Base-by-base conservation (phyloP, 108 stramenopile species). In the Nitzschia sp. region DNA sequence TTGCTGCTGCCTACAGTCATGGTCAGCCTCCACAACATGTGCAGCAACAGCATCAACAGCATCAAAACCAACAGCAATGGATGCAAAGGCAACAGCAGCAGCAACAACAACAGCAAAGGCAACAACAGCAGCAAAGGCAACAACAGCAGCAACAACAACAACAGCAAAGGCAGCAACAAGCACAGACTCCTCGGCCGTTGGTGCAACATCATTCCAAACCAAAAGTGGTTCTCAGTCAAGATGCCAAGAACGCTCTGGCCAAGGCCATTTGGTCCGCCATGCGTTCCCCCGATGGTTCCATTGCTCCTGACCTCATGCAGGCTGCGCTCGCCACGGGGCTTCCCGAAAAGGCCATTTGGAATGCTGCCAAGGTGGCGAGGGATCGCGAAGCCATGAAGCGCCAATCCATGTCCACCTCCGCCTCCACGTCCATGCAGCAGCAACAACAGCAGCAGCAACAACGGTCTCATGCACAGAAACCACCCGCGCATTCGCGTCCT, bases 201-300 rank as follows among this genome's bases (percentile, higher is more conserved):
- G 29, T 34, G 29, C 29, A 34, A 34, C 29, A 34, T 34, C 40
- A 55, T n/a, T 24, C 57, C 12, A 73, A 64, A 57, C 56, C 71
- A 37, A 78, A 79, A 38, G 71, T 87, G 24, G 77, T 87, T 40
- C 63, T 93, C 7, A 86, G 78, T 10, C 68, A 72, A 8, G 84
- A 89, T 69, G 88, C 85, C 10, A 85, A 86, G 65, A 43, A 71
- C 10, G 88, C 89, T 10, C 63, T 94, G 26, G 82, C 86, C 20
- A 87, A 91, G 55, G 89, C 88, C 19, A 88, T 94, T 56, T 85
- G 88, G 70, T 89, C 89, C 0, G 84, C 89, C 22, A 84, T 94
- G 57, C 84, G 85, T 19, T 67, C 78, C 53, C 88, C 89, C 17
- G 69, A 62, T 34, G 92, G 92, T 3, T 56, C 73, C 37, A 79